Conservation (phyloP, 2,329 filamentous ascomycete species). For the Phialophora expanda region DNA sequence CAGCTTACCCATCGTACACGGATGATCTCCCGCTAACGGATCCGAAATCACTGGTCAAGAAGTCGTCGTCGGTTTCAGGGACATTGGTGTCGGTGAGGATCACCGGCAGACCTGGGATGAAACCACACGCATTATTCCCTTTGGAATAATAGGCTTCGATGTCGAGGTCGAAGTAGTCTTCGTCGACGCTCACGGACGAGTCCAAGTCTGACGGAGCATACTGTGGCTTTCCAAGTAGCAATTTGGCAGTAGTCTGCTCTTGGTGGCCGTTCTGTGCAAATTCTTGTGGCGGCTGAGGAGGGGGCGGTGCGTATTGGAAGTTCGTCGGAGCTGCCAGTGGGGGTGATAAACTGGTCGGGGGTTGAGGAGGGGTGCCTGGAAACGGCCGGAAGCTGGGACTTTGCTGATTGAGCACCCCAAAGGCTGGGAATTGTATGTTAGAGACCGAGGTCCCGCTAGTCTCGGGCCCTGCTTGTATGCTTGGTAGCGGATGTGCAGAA, state of each 20-base stretch:
- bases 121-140: slow-evolving; percentile 38
- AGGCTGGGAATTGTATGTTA: slow-evolving; percentile 29
- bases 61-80: slow-evolving; percentile 35
- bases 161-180: slow-evolving; percentile 39
- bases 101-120: slow-evolving; percentile 37
- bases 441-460: slow-evolving; percentile 10
- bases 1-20: slow-evolving; percentile 29
- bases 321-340: slow-evolving; percentile 10
- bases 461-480: slow-evolving; percentile 9
- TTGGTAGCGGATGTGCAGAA: slow-evolving; percentile 8
- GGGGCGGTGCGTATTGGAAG: slow-evolving; percentile 19
- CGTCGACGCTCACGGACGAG: slow-evolving; percentile 31
- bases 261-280: slow-evolving; percentile 21
- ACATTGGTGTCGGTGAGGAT: slow-evolving; percentile 35
- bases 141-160: slow-evolving; percentile 38
- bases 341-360: slow-evolving; percentile 13
- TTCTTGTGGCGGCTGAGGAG: slow-evolving; percentile 12
- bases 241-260: slow-evolving; percentile 34
- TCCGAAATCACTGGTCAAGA: slow-evolving; percentile 34
- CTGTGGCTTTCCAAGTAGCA: slow-evolving; percentile 31
- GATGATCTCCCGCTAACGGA: slow-evolving; percentile 34
- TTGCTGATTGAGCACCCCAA: slow-evolving; percentile 18
- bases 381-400: slow-evolving; percentile 23
- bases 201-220: slow-evolving; percentile 35
- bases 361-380: slow-evolving; percentile 11